phyloP scores from a whole-genome alignment of 2,329 filamentous ascomycete genomes.

The Colletotrichum sp. region DNA sequence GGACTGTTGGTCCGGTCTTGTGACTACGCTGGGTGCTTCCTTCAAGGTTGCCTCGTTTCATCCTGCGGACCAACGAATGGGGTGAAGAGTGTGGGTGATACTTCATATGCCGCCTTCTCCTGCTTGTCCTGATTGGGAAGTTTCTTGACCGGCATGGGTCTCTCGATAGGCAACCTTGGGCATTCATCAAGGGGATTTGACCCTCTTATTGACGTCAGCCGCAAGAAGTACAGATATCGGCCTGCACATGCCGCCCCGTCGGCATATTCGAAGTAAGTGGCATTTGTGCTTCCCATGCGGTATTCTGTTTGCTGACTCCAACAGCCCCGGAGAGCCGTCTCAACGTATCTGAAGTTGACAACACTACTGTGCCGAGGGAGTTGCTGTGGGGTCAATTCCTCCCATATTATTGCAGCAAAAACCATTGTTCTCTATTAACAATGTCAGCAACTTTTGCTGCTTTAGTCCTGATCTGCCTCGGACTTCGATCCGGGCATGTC shows the following conservation, averaged over 20 bases:
- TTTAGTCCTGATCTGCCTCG: background rate
- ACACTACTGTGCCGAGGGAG: background rate
- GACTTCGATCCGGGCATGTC: background rate
- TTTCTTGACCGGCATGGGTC: background rate
- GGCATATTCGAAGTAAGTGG: background rate
- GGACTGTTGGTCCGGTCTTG: background rate
- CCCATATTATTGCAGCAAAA: background rate
- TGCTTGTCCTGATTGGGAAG: conserved; percentile 9
- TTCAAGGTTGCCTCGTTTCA: conserved; percentile 19
- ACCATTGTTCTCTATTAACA: background rate
- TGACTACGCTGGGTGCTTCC: background rate
- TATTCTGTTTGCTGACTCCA: background rate
- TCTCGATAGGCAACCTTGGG: background rate
- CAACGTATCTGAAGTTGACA: background rate
- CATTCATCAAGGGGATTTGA: background rate
- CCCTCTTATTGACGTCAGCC: conserved; percentile 11
- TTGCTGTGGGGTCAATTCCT: background rate
- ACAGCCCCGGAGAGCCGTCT: background rate
- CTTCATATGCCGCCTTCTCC: conserved; percentile 19
- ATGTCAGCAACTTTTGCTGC: background rate
- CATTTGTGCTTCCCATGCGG: background rate
- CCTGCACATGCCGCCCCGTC: background rate
- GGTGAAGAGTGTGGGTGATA: conserved; percentile 8
- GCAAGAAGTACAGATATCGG: background rate
- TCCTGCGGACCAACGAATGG: conserved; percentile 10